A percentile compares a stretch with the other conserved stretches of the same genome.
phyloP scores from a whole-genome alignment of 768 basidiomycete genomes.

The Suillus subaureus region DNA sequence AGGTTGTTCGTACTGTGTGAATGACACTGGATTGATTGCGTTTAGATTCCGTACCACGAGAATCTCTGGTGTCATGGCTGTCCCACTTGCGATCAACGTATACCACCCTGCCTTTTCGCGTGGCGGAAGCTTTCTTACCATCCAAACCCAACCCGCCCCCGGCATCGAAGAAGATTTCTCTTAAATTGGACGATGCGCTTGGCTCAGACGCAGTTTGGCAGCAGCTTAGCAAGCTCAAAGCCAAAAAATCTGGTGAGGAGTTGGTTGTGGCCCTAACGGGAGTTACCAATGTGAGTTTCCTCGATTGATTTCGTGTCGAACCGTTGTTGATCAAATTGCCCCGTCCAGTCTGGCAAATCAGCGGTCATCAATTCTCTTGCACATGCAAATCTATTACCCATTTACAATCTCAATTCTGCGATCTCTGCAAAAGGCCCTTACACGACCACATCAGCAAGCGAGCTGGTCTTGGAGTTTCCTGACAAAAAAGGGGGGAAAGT shows the following conservation, averaged over 20 bases:
- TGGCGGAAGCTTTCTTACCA: constrained; percentile 69
- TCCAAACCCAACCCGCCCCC: constrained; percentile 24
- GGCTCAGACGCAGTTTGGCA: constrained; percentile 57
- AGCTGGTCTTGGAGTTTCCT: constrained; percentile 51
- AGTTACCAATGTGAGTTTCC: constrained; percentile 68
- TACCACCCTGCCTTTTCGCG: constrained; percentile 73
- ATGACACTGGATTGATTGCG: background rate
- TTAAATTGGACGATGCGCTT: constrained; percentile 54
- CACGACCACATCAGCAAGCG: constrained; percentile 74
- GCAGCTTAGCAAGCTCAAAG: constrained; percentile 49
- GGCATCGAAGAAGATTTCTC: constrained; percentile 41
- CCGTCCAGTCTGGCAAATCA: constrained; percentile 77
- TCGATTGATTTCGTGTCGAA: constrained; percentile 5
- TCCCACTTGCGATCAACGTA: constrained; percentile 57
- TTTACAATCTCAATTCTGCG: constrained; percentile 53
- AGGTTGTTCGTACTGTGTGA: constrained; percentile 29
- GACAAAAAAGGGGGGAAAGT: constrained; percentile 45
- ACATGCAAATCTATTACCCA: constrained; percentile 49
- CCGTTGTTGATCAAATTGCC: constrained; percentile 8
- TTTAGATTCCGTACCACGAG: constrained; percentile 78
- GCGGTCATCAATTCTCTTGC: constrained; percentile 81
- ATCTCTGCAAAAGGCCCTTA: constrained; percentile 54
- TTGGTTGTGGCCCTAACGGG: constrained; percentile 81
- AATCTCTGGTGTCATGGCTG: constrained; percentile 73
- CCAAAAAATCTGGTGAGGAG: constrained; percentile 47